Percentiles rank a stretch among this genome's conserved stretches.
Conservation (phyloP, 1,284 basidiomycete genomes). For the Chalciporus sp. region DNA sequence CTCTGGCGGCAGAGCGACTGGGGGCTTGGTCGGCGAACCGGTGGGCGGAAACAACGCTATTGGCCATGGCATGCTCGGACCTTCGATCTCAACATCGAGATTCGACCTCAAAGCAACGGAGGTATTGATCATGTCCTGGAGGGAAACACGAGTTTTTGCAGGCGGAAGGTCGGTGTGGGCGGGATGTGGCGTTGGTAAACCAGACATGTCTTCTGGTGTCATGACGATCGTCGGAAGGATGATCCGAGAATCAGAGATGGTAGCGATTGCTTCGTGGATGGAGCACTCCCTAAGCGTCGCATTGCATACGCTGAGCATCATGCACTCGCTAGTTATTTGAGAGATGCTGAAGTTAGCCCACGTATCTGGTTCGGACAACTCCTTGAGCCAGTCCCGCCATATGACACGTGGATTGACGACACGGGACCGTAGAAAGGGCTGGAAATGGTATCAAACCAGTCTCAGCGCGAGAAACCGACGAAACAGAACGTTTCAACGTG, state of each 20-base stretch:
- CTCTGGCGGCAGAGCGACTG: constrained; percentile 14
- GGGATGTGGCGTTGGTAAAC: constrained; percentile 31
- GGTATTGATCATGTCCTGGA: constrained; percentile 71
- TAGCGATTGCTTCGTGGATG: constrained; percentile 13
- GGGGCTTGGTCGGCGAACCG: constrained; percentile 21
- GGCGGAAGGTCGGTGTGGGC: constrained; percentile 22
- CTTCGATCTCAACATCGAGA: constrained; percentile 58
- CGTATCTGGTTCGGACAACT: constrained; percentile 63
- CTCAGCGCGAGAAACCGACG: not conserved
- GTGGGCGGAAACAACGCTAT: constrained; percentile 39
- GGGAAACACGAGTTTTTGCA: constrained; percentile 51
- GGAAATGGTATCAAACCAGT: constrained; percentile 9
- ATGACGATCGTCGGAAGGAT: constrained; percentile 6
- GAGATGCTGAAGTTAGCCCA: constrained; percentile 71
- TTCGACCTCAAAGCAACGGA: constrained; percentile 72
- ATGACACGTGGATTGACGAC: constrained; percentile 75
- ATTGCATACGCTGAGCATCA: constrained; percentile 68
- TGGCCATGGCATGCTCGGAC: constrained; percentile 50
- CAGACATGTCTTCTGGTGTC: constrained; percentile 22
- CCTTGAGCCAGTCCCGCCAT: constrained; percentile 61
- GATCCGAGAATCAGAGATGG: constrained; percentile 8
- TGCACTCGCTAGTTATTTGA: constrained; percentile 70
- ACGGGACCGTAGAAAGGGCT: constrained; percentile 74
- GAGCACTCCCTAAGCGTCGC: constrained; percentile 45
- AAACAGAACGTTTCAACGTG: not conserved